Evolutionary conservation across 2,329 filamentous ascomycete genomes (phyloP), one percentile per base, ranked within the genome.

Genomic region (Neoscytalidium dimidiatum): DNA sequence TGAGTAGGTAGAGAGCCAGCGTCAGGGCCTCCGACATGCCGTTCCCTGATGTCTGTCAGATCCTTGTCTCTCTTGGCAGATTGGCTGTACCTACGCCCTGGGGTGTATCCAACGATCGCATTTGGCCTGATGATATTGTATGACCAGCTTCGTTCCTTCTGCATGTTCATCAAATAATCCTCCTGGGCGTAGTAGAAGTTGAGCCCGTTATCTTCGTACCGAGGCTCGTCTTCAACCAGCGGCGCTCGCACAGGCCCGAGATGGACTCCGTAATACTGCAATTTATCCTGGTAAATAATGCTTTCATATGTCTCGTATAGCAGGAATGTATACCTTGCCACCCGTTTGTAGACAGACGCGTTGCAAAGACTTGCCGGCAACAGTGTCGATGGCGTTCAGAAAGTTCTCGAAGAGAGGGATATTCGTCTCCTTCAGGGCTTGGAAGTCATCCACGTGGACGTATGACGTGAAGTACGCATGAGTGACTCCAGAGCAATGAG

Each of bases 11-110:
- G 19, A 83, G 68, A 0, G 75, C 80, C 4, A 81, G 63, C 2
- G 76, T 71, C 1, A 77, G 74, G 19, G 76, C 75, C 6, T 78
- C 69, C 67, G 82, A 83, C 74, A 81, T 81, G 64, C 64, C 67
- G 17, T 73, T 68, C 4, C 72, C 66, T 8, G 70, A 70, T 5
- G 4, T 13, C 5, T 13, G 19, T n/a, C 4, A 4, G 21, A 17
- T n/a, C n/a, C 8, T 26, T 13, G 17, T 4, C 2, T 6, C 17
- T 57, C 3, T 23, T 3, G 3, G 2, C 17, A 21, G 3, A 4
- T 19, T 6, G 17, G 0, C 8, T 19, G n/a, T 3, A 13, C 33
- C 29, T 11, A 58, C 53, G 13, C n/a, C 38, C 33, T 11, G 53
- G 53, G 7, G 38, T 73, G 6, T 75, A 71, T 51, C 78, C 75